Base-by-base conservation (phyloP, 2,329 filamentous ascomycete species). In the Curvularia eragrostidis region DNA sequence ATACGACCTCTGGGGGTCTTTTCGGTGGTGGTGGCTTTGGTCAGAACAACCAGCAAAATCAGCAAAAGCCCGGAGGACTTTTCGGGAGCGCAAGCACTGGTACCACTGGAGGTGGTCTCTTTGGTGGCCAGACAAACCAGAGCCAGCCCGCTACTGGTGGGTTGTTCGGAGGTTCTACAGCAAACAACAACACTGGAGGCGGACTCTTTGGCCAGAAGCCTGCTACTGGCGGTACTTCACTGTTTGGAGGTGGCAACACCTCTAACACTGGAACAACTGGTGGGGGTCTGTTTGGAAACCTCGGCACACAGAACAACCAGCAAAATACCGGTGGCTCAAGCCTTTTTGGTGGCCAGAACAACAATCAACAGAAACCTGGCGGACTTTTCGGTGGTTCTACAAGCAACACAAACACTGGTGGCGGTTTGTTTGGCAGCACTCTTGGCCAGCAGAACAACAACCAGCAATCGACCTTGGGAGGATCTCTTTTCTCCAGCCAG, bases 161-260 rank as follows among this genome's bases (percentile, higher is more conserved):
- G 26, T 65, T 83, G 26, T 84, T 84, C 59, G 78, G 78, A 36
- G 74, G 79, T 5, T 87, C 88, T 61, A 81, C 83, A 13, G 70
- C 70, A 41, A 73, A 65, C 44, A 68, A 66, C 43, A 68, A 70
- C 52, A 69, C 73, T 39, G 69, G 72, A 44, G 69, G 73, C 30
- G 71, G 76, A 44, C 72, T 82, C 12, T 81, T 81, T 50, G 79
- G 78, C n/a, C 70, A 67, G 43, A 77, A 69, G 51, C 68, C 72
- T 47, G 59, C 61, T 26, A 30, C 66, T 10, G 61, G 61, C 13
- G 52, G 62, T 8, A 53, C 43, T 12, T 64, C 67, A 38, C 67
- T 76, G 21, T 77, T 77, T 53, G 73, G 73, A n/a, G 61, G 61
- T n/a, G 61, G 60, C 24, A 64, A 58, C 47, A 58, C 66, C 30